Evolutionary conservation across 2,329 filamentous ascomycete species (phyloP).

Genomic region (Epicoccum nigrum): DNA sequence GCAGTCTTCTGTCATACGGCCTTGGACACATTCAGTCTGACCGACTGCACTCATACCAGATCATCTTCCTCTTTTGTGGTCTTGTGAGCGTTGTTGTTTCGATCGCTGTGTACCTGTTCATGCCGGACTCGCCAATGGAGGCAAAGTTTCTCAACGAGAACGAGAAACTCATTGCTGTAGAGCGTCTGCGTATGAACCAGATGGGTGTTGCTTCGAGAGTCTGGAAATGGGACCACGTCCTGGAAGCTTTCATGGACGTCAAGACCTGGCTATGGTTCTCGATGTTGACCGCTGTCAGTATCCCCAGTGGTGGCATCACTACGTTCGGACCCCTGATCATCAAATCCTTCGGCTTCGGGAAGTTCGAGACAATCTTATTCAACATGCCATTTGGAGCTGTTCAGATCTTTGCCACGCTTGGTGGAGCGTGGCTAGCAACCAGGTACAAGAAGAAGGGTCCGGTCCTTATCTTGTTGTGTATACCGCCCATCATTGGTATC

Average conservation of each 20-base stretch:
- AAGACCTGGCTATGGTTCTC: constrained; percentile 67
- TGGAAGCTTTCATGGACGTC: constrained; percentile 61
- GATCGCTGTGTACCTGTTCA: constrained; percentile 57
- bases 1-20: constrained; percentile 63
- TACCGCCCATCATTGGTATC: constrained; percentile 48
- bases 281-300: constrained; percentile 47
- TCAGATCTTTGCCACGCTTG: constrained; percentile 65
- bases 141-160: constrained; percentile 62
- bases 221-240: constrained; percentile 61
- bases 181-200: constrained; percentile 55
- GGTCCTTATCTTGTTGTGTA: constrained; percentile 51
- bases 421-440: constrained; percentile 62
- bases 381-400: constrained; percentile 67
- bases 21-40: constrained; percentile 62
- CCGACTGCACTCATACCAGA: constrained; percentile 46
- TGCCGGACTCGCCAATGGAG: constrained; percentile 69
- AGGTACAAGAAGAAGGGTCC: constrained; percentile 62
- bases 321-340: constrained; percentile 67
- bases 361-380: constrained; percentile 64
- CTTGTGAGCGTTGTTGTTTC: constrained; percentile 59
- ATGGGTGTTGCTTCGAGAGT: constrained; percentile 51
- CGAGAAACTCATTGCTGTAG: constrained; percentile 65
- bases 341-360: constrained; percentile 62
- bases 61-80: constrained; percentile 47
- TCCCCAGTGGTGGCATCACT: constrained; percentile 64